Base-by-base conservation (phyloP, 2,329 filamentous ascomycete genomes). In the Ophiostoma fasciatum region DNA sequence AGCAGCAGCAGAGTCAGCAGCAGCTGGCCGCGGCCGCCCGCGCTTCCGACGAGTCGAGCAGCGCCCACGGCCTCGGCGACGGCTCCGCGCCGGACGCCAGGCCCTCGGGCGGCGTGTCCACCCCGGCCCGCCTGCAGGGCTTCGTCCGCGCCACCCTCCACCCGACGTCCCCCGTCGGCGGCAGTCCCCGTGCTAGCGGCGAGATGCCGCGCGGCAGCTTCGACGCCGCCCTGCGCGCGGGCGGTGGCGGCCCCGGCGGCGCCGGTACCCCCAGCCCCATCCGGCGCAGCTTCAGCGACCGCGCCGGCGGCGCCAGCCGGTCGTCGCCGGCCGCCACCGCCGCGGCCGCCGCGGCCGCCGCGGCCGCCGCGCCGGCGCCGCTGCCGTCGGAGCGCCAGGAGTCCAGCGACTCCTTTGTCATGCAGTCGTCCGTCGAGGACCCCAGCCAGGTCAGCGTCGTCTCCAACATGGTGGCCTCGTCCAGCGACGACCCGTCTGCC, bases 401-500 rank as follows among this genome's bases (percentile, higher is more conserved):
- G 38, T 79, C 78, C 0, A 75, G 74, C 1, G 82, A 84, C 42
- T 93, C 84, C 3, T 82, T 78, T 42, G 69, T 77, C 5, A 78
- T 80, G 47, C 10, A 5, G 13, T 84, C 78, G 27, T 41, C 42
- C 27, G 48, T 78, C 42, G 82, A 82, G 35, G 81, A 79, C 30
- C 78, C 75, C 1, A 83, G 54, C 40, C 52, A 52, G 39, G 49
- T 51, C 7, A 57, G 77, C 49, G 56, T 80, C 38, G 56, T 80
- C 38, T 87, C 81, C 1, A 82, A 75, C 3, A 61, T 78, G 22
- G 65, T 78, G 2, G 65, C 75, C 4, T 82, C 80, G 4, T 76
- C 74, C 1, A 72, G 70, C 36, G 80, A 87, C 28, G 82, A 87
- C 39, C 77, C 79, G 32, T 92, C 87, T 4, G 88, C 82, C 3